Base-by-base conservation (phyloP, 1,284 basidiomycete species). In the Heterobasidion parviporum region DNA sequence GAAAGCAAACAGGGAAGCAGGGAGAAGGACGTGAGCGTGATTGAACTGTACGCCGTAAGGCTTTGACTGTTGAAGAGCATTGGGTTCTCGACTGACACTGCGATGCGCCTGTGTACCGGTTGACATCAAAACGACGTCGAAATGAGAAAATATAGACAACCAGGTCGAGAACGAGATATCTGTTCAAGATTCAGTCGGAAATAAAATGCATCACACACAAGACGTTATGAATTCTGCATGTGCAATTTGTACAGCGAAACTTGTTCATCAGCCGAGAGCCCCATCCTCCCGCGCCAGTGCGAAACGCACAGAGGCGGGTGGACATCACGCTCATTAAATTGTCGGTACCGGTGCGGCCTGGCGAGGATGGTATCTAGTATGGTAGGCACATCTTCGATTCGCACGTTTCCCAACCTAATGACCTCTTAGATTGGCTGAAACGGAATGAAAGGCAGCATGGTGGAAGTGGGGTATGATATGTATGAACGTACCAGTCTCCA, bases 241-340 rank as follows among this genome's bases (percentile, higher is more conserved):
- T 26, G 66, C 59, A 16, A 49, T 26, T 32, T 18, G 32, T 49
- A 49, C 26, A 49, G 47, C 14, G 15, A 14, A 15, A 49, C 2
- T 32, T 51, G 50, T 20, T 51, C 50, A 3, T 34, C 50, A n/a
- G 33, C 35, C 6, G 33, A 35, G n/a, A 51, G 35, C 8, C 50
- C 50, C 50, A 51, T 51, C 6, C 50, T 14, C 15, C 50, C 50
- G 32, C 50, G 50, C 50, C 50, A 51, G 16, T 51, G 33, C 16
- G 14, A 10, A 35, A 36, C 3, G 34, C 35, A n/a, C n/a, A 38
- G 50, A n/a, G 50, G 50, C 14, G 12, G 38, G n/a, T 41, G n/a
- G n/a, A 41, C 32, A 8, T 51, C 50, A 8, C 3, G 18, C 10
- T 16, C 12, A 15, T 1, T 14, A 7, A 16, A 20, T 6, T 16